Conservation (phyloP, 345 rosid genomes). For the Citrus inodora region DNA sequence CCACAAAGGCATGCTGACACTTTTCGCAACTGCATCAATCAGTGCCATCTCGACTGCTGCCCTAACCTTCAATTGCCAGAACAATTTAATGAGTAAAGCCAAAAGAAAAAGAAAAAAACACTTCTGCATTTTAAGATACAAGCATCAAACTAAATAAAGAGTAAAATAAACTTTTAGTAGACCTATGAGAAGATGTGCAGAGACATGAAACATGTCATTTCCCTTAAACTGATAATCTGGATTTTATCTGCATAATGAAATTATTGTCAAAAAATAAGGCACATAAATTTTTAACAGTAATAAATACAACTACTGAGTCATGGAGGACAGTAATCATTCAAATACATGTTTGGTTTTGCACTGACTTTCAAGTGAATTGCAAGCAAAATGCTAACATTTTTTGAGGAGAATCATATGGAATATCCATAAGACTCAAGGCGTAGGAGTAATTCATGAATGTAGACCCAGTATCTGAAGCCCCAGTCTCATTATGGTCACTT, state of each 20-base stretch:
- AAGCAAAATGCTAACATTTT: background rate
- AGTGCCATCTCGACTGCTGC: conserved; percentile 93
- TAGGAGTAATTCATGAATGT: background rate
- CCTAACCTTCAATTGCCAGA: conserved; percentile 57
- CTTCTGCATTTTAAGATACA: background rate
- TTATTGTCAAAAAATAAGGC: background rate
- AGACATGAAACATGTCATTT: background rate
- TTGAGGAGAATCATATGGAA: background rate
- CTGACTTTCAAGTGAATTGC: background rate
- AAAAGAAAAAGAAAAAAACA: background rate
- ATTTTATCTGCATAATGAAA: background rate
- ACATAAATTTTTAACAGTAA: conserved; percentile 4
- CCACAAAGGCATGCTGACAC: conserved; percentile 69
- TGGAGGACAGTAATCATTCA: background rate
- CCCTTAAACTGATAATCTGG: background rate
- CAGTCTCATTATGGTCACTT: background rate
- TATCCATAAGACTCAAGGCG: background rate
- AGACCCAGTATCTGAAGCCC: background rate
- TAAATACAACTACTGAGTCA: background rate
- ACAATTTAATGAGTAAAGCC: conserved; percentile 17
- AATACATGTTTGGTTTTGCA: background rate
- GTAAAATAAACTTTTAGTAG: background rate
- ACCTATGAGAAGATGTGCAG: background rate
- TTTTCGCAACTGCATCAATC: conserved; percentile 82
- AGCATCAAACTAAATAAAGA: background rate